Base-by-base conservation (phyloP, 768 basidiomycete genomes). In the Gymnopilus dilepis region DNA sequence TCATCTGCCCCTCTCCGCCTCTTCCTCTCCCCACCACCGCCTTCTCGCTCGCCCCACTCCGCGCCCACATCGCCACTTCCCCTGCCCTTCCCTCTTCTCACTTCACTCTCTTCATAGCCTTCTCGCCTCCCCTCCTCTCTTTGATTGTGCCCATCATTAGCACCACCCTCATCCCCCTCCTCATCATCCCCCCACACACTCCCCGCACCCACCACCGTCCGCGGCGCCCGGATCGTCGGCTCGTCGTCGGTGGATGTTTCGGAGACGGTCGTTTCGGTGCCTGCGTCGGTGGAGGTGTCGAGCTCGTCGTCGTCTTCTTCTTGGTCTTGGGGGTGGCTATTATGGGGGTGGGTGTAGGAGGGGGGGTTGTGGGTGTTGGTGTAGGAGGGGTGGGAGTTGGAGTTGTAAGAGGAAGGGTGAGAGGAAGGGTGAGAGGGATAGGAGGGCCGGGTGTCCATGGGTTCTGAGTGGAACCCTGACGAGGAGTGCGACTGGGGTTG, bases 221-320 rank as follows among this genome's bases (percentile, higher is more conserved):
- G 60, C 38, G 65, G 70, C 30, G 63, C 72, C 33, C 65, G 58
- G 40, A 70, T 68, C 58, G 68, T 73, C 48, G 67, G 71, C 58
- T 72, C 74, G 24, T 70, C 74, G 47, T 73, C 74, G 62, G 65
- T 73, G 41, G 70, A 72, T 19, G 67, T 71, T 47, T 65, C 72
- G 26, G 72, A 73, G 15, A 50, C 28, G 17, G 47, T 72, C 28
- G 67, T 70, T 41, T 65, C 72, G 30, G 74, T 77, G 15, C 75
- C 74, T 3, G 70, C 73, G 66, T 69, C 74, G 57, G 62, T 68
- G 40, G 66, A 65, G 6, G 68, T 67, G 41, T 70, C 69, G 43
- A 57, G 59, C 11, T 71, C 70, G 17, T 61, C 71, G 21, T 64
- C 69, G 42, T 69, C 69, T 6, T 55, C 33, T 13, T 56, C 51